A percentile compares a stretch with the other conserved stretches of the same genome.
These are phyloP conservation scores for Limonium bicolor DNA, from an alignment of 148 eudicot species.

Conservation along the genomic window DNA sequence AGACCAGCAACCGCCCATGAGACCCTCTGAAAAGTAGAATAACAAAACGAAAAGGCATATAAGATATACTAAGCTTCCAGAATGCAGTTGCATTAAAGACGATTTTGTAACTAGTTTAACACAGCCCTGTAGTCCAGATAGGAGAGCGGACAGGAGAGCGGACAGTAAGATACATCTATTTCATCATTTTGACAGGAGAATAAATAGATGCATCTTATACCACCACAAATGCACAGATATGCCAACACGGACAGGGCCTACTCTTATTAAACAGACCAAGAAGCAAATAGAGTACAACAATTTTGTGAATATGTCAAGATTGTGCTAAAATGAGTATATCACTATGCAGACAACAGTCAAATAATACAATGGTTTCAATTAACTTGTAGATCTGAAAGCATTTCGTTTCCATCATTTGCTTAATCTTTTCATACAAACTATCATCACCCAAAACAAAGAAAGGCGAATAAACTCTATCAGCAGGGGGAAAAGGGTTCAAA, in stretches of 20 bases:
- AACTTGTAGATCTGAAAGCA: neutral
- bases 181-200: neutral
- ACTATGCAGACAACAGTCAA: too few species aligned
- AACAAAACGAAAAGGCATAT: neutral
- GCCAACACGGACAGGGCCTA: too few species aligned
- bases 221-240: too few species aligned
- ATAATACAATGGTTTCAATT: too few species aligned
- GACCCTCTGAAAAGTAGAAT: slow-evolving; percentile 20
- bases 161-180: neutral
- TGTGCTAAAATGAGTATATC: too few species aligned
- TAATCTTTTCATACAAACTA: neutral
- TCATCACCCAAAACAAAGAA: neutral
- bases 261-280: too few species aligned
- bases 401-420: neutral
- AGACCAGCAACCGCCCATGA: slow-evolving; percentile 54
- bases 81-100: neutral
- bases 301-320: too few species aligned
- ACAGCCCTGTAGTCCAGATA: neutral
- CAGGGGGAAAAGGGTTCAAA: neutral
- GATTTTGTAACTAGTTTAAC: neutral
- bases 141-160: neutral
- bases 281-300: too few species aligned
- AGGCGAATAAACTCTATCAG: neutral
- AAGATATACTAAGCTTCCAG: neutral
- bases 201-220: neutral